Evolutionary conservation across 352 stramenopile genomes (phyloP).

Genomic region (Phytophthora brassicae): DNA sequence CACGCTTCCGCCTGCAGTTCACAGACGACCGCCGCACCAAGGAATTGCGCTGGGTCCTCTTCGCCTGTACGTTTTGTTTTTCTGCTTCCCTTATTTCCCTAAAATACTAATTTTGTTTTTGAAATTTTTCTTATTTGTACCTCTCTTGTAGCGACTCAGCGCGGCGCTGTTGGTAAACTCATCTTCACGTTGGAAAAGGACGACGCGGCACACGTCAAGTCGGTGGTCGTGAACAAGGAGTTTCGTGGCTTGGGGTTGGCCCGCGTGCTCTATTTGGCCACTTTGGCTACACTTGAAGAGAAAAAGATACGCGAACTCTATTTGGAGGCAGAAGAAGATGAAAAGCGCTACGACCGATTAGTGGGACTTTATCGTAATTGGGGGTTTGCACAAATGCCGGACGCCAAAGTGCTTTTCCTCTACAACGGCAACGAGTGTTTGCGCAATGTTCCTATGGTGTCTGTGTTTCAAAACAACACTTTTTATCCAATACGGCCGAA

Average conservation of each 20-base stretch:
- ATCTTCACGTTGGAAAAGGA: slow-evolving; percentile 78
- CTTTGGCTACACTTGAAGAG: slow-evolving; percentile 61
- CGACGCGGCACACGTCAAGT: slow-evolving; percentile 71
- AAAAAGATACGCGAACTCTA: slow-evolving; percentile 50
- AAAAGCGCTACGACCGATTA: slow-evolving; percentile 56
- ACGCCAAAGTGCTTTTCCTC: slow-evolving; percentile 76
- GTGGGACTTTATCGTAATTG: slow-evolving; percentile 74
- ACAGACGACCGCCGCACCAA: slow-evolving; percentile 62
- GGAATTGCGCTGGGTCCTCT: slow-evolving; percentile 85
- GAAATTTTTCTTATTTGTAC: neutral
- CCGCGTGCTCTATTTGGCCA: slow-evolving; percentile 78
- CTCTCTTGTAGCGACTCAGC: slow-evolving; percentile 36
- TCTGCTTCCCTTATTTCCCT: neutral
- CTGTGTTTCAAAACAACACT: slow-evolving; percentile 40
- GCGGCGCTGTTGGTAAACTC: slow-evolving; percentile 74
- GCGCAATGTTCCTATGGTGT: slow-evolving; percentile 82
- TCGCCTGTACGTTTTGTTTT: slow-evolving; percentile 48
- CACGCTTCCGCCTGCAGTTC: slow-evolving; percentile 75
- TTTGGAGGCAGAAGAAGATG: slow-evolving; percentile 72
- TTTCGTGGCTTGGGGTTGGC: slow-evolving; percentile 72
- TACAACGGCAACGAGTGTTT: slow-evolving; percentile 87
- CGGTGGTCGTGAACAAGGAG: slow-evolving; percentile 64
- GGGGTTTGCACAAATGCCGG: slow-evolving; percentile 56
- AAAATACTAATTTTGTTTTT: neutral
- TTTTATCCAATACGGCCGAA: slow-evolving; percentile 54